Conservation (phyloP, 2,329 filamentous ascomycete species). For the Lasiodiplodia theobromae region DNA sequence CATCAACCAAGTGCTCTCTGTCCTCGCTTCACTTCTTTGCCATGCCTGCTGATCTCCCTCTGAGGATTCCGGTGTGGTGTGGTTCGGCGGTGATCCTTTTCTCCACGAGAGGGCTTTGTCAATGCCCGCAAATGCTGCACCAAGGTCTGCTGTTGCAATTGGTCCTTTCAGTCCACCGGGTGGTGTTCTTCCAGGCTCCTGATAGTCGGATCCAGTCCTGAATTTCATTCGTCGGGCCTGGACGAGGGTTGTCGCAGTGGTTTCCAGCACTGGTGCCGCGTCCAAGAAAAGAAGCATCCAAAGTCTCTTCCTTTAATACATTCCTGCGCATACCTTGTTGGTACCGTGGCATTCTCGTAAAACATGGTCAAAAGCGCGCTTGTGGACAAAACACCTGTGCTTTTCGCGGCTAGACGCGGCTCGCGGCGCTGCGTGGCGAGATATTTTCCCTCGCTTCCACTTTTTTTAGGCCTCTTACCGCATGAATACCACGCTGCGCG, state of each 20-base stretch:
- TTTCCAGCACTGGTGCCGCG: neutral
- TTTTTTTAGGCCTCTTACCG: constrained; percentile 3
- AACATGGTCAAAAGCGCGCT: neutral
- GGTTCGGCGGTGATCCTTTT: constrained; percentile 2
- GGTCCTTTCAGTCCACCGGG: neutral
- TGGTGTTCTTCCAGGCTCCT: neutral
- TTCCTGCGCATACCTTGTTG: neutral
- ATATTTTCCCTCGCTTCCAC: constrained; percentile 10
- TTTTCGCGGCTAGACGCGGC: constrained; percentile 15
- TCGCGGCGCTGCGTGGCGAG: neutral
- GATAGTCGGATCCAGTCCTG: neutral
- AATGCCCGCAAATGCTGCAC: neutral
- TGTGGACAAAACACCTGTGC: neutral
- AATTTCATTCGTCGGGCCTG: neutral
- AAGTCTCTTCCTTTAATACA: neutral
- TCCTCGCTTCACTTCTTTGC: neutral
- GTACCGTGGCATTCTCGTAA: neutral
- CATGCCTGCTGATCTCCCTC: neutral
- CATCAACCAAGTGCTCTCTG: neutral
- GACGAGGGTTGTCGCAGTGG: neutral
- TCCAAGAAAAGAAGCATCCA: neutral
- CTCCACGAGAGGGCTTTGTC: neutral
- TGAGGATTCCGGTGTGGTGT: neutral
- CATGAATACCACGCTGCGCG: neutral
- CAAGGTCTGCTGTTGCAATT: neutral